Evolutionary conservation across 345 rosid species (phyloP).

Genomic region (Brassica carinata): DNA sequence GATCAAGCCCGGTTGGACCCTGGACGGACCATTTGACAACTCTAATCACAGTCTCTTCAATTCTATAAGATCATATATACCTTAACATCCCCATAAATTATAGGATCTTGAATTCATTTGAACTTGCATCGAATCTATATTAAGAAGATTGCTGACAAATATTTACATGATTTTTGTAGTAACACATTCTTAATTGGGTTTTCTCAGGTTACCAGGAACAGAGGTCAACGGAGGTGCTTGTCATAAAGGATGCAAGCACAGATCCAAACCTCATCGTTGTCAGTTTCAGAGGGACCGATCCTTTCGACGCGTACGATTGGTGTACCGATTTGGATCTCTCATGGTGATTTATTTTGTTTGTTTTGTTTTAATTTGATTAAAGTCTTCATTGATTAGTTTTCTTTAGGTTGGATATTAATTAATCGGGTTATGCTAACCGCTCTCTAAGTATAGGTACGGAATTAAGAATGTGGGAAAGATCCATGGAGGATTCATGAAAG

Average conservation of each 20-base stretch:
- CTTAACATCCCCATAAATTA: not conserved
- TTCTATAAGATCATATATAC: not conserved
- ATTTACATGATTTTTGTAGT: not conserved
- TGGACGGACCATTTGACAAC: too few species aligned
- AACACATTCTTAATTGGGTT: not conserved
- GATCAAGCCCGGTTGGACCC: too few species aligned
- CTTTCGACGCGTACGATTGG: conserved; percentile 57
- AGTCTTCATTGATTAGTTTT: not conserved
- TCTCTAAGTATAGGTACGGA: conserved; percentile 36
- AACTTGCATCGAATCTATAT: not conserved
- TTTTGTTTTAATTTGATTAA: not conserved
- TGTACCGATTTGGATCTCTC: conserved; percentile 56
- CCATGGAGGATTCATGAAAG: conserved; percentile 67
- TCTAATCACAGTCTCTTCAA: not conserved
- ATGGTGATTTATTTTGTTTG: conserved; percentile 41
- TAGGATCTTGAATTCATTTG: not conserved
- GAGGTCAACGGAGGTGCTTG: conserved; percentile 53
- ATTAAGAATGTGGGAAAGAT: conserved; percentile 50
- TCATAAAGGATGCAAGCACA: conserved; percentile 45
- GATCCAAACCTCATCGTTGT: conserved; percentile 54
- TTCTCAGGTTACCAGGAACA: conserved; percentile 38
- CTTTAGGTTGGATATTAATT: not conserved
- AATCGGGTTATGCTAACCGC: not conserved
- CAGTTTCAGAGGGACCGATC: conserved; percentile 66
- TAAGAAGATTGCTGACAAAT: not conserved